These are phyloP conservation scores for Coffea humblotiana DNA, from an alignment of 305 asterid species.

Conservation along the genomic window DNA sequence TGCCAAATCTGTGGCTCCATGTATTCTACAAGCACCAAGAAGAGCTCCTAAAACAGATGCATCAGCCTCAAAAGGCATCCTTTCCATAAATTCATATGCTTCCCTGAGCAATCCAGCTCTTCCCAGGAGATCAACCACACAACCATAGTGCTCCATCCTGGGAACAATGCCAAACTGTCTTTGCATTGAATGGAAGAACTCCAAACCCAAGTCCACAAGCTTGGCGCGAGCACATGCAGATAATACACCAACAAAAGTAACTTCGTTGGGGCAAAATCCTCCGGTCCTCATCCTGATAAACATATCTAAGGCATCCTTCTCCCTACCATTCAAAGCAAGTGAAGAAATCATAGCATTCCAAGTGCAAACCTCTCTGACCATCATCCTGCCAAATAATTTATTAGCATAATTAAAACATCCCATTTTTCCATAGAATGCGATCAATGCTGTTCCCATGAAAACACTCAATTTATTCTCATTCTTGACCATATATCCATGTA, in stretches of 20 bases:
- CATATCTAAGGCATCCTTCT: constrained; percentile 58
- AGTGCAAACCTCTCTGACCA: constrained; percentile 53
- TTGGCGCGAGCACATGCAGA: constrained; percentile 73
- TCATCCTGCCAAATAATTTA: constrained; percentile 47
- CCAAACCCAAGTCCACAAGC: constrained; percentile 56
- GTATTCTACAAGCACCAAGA: constrained; percentile 76
- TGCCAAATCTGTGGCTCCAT: constrained; percentile 67
- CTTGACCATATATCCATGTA: constrained; percentile 70
- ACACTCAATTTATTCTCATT: constrained; percentile 45
- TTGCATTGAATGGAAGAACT: constrained; percentile 57
- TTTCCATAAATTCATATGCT: constrained; percentile 52
- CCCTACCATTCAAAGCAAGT: constrained; percentile 69
- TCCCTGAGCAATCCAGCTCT: constrained; percentile 70
- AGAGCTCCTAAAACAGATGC: constrained; percentile 78
- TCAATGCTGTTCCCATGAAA: constrained; percentile 54
- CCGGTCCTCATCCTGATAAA: constrained; percentile 47
- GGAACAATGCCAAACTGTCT: constrained; percentile 46
- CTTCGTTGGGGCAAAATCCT: constrained; percentile 50
- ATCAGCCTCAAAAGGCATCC: constrained; percentile 76
- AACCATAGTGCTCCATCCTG: constrained; percentile 83
- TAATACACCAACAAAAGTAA: constrained; percentile 67
- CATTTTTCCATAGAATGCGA: constrained; percentile 71
- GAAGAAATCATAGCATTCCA: constrained; percentile 90
- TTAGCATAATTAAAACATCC: constrained; percentile 52
- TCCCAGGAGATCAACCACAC: constrained; percentile 82